Evolutionary conservation across 164 flowering plant species (phyloP).

Genomic region (Stephania yunnanensis): DNA sequence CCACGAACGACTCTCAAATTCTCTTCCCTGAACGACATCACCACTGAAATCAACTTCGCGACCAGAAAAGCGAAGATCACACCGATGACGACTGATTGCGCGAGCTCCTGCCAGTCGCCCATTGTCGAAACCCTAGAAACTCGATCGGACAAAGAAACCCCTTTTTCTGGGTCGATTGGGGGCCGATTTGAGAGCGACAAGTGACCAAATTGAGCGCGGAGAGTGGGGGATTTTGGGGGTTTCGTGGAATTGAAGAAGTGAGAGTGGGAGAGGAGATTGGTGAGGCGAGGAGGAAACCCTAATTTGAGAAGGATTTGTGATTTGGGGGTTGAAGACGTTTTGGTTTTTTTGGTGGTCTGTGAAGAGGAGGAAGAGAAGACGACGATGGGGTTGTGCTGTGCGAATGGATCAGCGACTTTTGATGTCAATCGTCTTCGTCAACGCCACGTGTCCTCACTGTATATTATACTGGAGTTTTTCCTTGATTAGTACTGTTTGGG

Average conservation of each 20-base stretch:
- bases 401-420: neutral
- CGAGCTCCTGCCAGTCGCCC: conserved; percentile 69
- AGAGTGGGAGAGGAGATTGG: no score
- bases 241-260: no score
- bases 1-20: conserved; percentile 36
- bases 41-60: conserved; percentile 77
- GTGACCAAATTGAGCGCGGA: neutral
- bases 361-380: neutral
- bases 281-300: neutral
- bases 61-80: conserved; percentile 76
- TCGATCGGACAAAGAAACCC: neutral
- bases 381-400: neutral
- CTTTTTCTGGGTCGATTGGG: neutral
- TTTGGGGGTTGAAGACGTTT: neutral
- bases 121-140: conserved; percentile 5
- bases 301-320: neutral
- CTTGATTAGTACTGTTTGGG: no score
- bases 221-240: no score
- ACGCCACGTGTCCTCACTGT: no score
- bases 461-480: no score
- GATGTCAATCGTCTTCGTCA: neutral
- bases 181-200: neutral
- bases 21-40: conserved; percentile 59
- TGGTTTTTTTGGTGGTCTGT: no score
- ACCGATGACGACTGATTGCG: conserved; percentile 64